Conservation (phyloP, 176 grass and related monocot species). For the Elaeis guineensis region DNA sequence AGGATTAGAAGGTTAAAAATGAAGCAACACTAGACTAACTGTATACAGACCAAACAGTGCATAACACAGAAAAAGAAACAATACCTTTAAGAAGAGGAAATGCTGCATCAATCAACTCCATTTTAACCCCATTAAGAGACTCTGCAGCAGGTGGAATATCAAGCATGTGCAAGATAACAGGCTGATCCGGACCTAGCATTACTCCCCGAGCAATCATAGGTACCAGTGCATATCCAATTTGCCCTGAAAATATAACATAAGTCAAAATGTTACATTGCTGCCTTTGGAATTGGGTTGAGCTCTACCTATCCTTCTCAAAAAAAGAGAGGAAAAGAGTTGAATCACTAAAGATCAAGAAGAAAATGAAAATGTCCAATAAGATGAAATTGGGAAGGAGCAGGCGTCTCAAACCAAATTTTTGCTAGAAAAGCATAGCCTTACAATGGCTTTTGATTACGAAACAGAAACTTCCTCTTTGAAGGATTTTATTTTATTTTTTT, state of each 20-base stretch:
- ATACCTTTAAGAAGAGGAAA: slow-evolving; percentile 95
- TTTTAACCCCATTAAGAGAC: slow-evolving; percentile 86
- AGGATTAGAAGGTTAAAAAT: slow-evolving; percentile 1
- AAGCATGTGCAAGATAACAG: slow-evolving; percentile 98
- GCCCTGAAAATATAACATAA: slow-evolving; percentile 38
- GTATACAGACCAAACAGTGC: background rate
- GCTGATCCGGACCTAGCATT: slow-evolving; percentile 85
- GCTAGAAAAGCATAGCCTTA: no score
- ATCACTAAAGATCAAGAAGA: no score
- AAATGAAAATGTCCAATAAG: no score
- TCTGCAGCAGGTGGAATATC: slow-evolving; percentile 84
- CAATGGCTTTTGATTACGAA: no score
- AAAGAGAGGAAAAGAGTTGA: no score
- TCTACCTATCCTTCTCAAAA: no score
- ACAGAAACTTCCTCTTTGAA: no score
- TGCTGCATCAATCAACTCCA: slow-evolving; percentile 95
- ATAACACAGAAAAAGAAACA: background rate
- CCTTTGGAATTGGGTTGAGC: background rate
- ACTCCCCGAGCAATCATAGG: slow-evolving; percentile 94
- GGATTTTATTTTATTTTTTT: no score
- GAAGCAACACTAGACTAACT: slow-evolving; percentile 4
- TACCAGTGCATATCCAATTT: slow-evolving; percentile 98
- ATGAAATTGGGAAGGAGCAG: no score
- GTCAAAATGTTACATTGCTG: slow-evolving; percentile 4
- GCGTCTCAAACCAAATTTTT: no score